Conservation (phyloP, 2,329 filamentous ascomycete genomes). For the Zasmidium cellare region DNA sequence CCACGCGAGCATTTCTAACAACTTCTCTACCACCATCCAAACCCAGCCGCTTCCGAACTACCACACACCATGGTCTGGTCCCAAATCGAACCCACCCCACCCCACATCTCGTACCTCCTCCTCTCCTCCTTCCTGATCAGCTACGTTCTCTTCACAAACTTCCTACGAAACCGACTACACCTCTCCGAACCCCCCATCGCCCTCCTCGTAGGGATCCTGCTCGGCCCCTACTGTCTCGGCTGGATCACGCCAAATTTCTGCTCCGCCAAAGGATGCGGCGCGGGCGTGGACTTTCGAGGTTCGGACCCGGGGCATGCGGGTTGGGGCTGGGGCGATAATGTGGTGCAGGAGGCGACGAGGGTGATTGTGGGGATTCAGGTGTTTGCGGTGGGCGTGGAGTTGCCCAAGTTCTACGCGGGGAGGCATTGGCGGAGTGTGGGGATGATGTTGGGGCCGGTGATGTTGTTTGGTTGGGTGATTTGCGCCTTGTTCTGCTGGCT, state of each 20-base stretch:
- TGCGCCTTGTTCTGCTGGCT: constrained; percentile 48
- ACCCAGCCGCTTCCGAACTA: no score
- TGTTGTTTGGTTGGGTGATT: constrained; percentile 51
- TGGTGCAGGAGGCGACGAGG: constrained; percentile 44
- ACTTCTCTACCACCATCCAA: background rate
- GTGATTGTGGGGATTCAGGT: constrained; percentile 49
- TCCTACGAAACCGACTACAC: constrained; percentile 50
- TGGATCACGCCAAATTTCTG: constrained; percentile 43
- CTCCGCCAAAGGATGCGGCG: constrained; percentile 23
- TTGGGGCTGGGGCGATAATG: constrained; percentile 46
- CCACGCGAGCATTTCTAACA: no score
- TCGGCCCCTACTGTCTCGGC: constrained; percentile 43
- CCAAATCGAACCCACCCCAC: constrained; percentile 47
- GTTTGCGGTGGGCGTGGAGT: constrained; percentile 37
- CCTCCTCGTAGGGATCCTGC: constrained; percentile 46
- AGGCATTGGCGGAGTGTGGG: constrained; percentile 54
- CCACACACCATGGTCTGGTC: constrained; percentile 40
- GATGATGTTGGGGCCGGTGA: constrained; percentile 53
- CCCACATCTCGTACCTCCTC: constrained; percentile 48
- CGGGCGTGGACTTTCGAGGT: constrained; percentile 1
- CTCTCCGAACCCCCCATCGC: constrained; percentile 52
- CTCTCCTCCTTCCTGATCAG: constrained; percentile 47
- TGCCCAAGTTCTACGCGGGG: constrained; percentile 48
- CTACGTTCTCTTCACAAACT: constrained; percentile 48
- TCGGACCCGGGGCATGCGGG: constrained; percentile 22